Base-by-base conservation (phyloP, 306 rosid species). In the apple (Malus domestica) region DNA sequence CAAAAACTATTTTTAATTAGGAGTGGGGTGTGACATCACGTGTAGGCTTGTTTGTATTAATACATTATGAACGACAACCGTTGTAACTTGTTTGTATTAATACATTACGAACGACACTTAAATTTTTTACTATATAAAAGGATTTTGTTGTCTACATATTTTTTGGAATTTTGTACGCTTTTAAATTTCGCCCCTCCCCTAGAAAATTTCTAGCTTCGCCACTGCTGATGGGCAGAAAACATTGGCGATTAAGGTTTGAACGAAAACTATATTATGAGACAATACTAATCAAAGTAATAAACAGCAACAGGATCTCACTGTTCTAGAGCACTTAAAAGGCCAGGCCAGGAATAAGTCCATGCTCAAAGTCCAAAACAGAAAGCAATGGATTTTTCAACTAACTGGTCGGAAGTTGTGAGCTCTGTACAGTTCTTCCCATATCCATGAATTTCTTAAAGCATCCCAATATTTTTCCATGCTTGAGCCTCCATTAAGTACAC, bases 321-420 rank as follows among this genome's bases (percentile, higher is more conserved):
- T 83, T 95, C 98, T 76, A 95, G 68, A 70, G 88, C 97, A 88
- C 98, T 87, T 33, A 95, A 38, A 38, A 66, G 76, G 92, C 89
- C 82, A 95, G 79, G 68, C 98, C 98, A 72, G 98, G 96, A 83
- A 92, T 57, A 74, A 95, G 92, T 75, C 97, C 98, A 61, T 89
- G 82, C 16, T 95, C 90, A 15, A 51, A 16, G 20, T 51, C 20
- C 20, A 1, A 15, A 16, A 51, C 55, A 74, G 44, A 71, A 75
- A 68, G 16, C 20, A 80, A 71, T 35, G 25, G 71, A 68, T 81
- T 72, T 81, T 78, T 83, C 68, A 70, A 83, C 91, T 75, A 59
- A 95, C 97, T 4, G 97, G 98, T 76, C 96, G 79, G 80, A 88
- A 90, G 83, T 95, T 95, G 70, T 96, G 86, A 79, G 92, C 86